Base-by-base conservation (phyloP, 495 filamentous ascomycete genomes). In the Aspergillus cristatus region DNA sequence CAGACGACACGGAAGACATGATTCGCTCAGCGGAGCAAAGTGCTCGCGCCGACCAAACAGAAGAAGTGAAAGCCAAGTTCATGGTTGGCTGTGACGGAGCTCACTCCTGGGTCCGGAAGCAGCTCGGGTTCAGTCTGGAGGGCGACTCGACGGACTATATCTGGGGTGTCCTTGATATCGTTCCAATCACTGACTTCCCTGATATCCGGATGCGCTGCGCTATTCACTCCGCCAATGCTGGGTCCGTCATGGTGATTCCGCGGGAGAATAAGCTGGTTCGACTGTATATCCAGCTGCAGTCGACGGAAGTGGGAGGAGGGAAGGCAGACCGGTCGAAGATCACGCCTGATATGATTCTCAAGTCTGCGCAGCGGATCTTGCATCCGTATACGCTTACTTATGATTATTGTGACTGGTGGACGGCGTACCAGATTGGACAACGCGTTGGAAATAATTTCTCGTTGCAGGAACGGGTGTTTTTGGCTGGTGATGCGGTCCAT, bases 261-360 rank as follows among this genome's bases (percentile, higher is more conserved):
- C 70, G 81, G 18, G 79, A 83, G 50, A 73, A 73, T 40, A 75
- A 70, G 53, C 63, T 79, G 3, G 75, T 81, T 14, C 72, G 80
- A n/a, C 47, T 84, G 0, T 86, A 84, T 44, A 76, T 82, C 32
- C 77, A 82, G 47, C 59, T 83, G 16, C 74, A 67, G n/a, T 65
- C 72, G 4, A 64, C 68, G 4, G 57, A 60, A 3, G 48, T 47
- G 40, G 72, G 34, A 18, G 28, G 13, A 30, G 28, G 28, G 12
- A 30, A n/a, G 28, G n/a, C 11, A 30, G 13, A 30, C 4, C 28
- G 10, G 11, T 30, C 11, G 4, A 30, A 30, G 46, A 79, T 81
- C 30, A 78, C 67, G 0, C 71, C 71, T 1, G 64, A 75, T 3
- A 54, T 68, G 14, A 79, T 84, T 33, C 55, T 82, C 12, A 53